Percentiles rank a stretch among this genome's conserved stretches.
Evolutionary conservation across 768 basidiomycete genomes (phyloP).

Genomic region (Clitopilus hobsonii): DNA sequence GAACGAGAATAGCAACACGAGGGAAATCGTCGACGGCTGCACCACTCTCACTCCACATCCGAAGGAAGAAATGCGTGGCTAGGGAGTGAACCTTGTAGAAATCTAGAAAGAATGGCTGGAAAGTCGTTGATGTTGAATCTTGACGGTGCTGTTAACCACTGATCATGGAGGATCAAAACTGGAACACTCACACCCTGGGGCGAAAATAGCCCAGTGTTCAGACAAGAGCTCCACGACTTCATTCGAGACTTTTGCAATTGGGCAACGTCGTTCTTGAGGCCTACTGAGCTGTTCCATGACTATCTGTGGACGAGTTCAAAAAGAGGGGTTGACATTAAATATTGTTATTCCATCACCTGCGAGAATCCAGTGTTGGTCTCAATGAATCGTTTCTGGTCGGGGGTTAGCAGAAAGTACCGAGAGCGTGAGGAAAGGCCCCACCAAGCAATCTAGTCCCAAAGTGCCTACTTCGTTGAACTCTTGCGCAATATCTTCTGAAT

Average conservation of each 20-base stretch:
- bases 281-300: slow-evolving; percentile 78
- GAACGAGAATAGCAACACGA: slow-evolving; percentile 71
- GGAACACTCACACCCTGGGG: slow-evolving; percentile 67
- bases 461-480: slow-evolving; percentile 80
- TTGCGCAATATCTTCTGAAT: slow-evolving; percentile 63
- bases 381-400: slow-evolving; percentile 58
- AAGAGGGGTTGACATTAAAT: background rate
- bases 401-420: background rate
- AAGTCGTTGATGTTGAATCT: slow-evolving; percentile 79
- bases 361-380: slow-evolving; percentile 71
- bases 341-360: slow-evolving; percentile 40
- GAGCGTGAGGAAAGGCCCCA: slow-evolving; percentile 25
- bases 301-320: too few relatives aligned
- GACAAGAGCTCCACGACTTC: slow-evolving; percentile 82
- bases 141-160: too few relatives aligned
- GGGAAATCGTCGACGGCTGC: slow-evolving; percentile 73
- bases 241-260: slow-evolving; percentile 78
- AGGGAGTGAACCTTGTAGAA: slow-evolving; percentile 76
- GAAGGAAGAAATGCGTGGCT: slow-evolving; percentile 83
- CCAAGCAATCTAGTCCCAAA: slow-evolving; percentile 79
- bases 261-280: slow-evolving; percentile 71
- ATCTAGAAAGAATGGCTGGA: slow-evolving; percentile 85
- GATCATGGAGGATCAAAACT: too few relatives aligned
- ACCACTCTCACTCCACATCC: slow-evolving; percentile 89
- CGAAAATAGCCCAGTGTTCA: slow-evolving; percentile 83